These are phyloP conservation scores for Curvularia lunata DNA, from an alignment of 2,329 filamentous ascomycete genomes.

Conservation along the genomic window DNA sequence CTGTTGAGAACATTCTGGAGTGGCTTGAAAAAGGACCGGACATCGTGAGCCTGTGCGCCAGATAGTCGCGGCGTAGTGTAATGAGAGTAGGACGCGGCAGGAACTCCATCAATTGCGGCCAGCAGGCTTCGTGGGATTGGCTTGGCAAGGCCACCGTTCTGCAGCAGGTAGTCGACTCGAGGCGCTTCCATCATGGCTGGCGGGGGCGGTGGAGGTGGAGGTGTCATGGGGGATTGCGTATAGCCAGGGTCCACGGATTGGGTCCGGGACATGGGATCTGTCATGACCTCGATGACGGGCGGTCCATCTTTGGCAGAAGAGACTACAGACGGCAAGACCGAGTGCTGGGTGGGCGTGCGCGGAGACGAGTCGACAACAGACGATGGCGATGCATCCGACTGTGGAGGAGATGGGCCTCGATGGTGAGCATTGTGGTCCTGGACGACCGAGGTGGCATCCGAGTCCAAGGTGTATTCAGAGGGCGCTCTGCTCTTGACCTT, in stretches of 20 bases:
- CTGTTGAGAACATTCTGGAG: constrained; percentile 85
- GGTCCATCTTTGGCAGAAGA: constrained; percentile 45
- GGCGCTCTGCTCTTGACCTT: constrained; percentile 46
- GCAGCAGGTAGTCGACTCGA: constrained; percentile 88
- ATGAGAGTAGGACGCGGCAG: constrained; percentile 65
- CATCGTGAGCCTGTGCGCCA: constrained; percentile 58
- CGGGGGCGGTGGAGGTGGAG: constrained; percentile 74
- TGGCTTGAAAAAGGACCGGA: constrained; percentile 78
- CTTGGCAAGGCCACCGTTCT: constrained; percentile 80
- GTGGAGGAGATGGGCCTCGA: constrained; percentile 39
- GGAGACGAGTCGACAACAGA: constrained; percentile 55
- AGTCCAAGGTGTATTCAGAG: constrained; percentile 54
- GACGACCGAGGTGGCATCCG: constrained; percentile 55
- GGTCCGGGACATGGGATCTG: constrained; percentile 46
- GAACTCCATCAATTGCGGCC: constrained; percentile 64
- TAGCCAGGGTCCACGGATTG: constrained; percentile 48
- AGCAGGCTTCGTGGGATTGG: constrained; percentile 77
- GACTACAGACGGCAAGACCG: constrained; percentile 43
- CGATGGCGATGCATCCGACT: constrained; percentile 50
- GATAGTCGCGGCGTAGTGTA: constrained; percentile 59
- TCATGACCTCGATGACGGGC: constrained; percentile 54
- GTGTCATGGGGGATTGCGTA: constrained; percentile 59
- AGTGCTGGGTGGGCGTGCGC: constrained; percentile 53
- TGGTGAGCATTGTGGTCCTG: constrained; percentile 44
- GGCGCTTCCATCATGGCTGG: constrained; percentile 73